These are phyloP conservation scores for Penicillium sclerotiorum DNA, from an alignment of 2,329 filamentous ascomycete genomes.

Conservation along the genomic window DNA sequence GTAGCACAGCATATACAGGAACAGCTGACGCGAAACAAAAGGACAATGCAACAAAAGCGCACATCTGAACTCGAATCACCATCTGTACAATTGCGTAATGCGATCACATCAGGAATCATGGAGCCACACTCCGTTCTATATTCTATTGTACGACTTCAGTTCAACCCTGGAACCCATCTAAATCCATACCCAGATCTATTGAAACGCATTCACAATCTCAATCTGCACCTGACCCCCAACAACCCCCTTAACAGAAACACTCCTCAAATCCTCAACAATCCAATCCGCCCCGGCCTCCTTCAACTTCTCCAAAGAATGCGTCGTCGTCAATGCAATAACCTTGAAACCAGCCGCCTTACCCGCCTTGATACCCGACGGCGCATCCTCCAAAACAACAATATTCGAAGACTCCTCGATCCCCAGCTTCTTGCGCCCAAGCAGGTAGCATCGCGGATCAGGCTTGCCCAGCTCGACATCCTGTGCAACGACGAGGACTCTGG, in stretches of 20 bases:
- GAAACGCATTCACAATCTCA: constrained; percentile 65
- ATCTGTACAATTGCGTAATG: background rate
- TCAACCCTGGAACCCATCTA: constrained; percentile 38
- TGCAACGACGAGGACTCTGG: constrained; percentile 69
- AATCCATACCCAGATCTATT: no score
- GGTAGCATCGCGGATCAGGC: constrained; percentile 75
- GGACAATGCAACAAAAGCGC: no score
- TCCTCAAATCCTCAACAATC: constrained; percentile 78
- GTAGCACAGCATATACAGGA: no score
- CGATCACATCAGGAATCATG: no score
- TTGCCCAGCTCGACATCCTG: constrained; percentile 77
- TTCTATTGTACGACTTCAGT: background rate
- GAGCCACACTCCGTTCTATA: no score
- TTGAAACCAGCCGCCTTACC: constrained; percentile 85
- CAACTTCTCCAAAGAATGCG: constrained; percentile 74
- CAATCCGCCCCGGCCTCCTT: constrained; percentile 79
- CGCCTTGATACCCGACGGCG: constrained; percentile 78
- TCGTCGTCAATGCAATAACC: constrained; percentile 83
- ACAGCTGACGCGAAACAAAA: no score
- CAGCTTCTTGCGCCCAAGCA: constrained; percentile 66
- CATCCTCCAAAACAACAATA: constrained; percentile 83
- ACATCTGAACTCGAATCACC: background rate
- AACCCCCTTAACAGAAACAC: constrained; percentile 64
- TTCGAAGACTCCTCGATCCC: constrained; percentile 51
- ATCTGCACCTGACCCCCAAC: constrained; percentile 64